Evolutionary conservation across 257 asterid species (phyloP).

Genomic region (Lycium barbarum): DNA sequence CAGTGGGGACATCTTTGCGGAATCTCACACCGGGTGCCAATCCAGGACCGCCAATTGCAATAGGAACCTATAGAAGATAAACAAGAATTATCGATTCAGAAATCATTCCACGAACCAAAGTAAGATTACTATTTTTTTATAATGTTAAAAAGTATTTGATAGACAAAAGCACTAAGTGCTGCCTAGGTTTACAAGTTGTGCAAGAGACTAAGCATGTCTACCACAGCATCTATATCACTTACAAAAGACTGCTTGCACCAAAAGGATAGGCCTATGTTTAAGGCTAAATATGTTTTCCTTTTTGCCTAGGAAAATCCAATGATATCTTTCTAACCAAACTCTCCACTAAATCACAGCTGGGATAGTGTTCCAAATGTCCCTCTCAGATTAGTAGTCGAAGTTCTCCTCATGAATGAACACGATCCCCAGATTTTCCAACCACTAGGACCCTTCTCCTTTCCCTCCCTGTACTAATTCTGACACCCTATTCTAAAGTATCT

Average conservation of each 20-base stretch:
- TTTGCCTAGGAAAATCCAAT: not conserved
- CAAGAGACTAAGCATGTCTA: not conserved
- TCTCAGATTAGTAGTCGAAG: not conserved
- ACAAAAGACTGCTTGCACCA: not conserved
- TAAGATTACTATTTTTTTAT: not conserved
- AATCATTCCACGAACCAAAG: not conserved
- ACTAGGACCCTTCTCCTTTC: not conserved
- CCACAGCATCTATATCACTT: slow-evolving; percentile 1
- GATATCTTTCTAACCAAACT: not conserved
- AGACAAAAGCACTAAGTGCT: not conserved
- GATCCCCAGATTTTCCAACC: not conserved
- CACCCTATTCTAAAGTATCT: not conserved
- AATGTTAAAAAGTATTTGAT: not conserved
- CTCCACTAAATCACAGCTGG: slow-evolving; percentile 10
- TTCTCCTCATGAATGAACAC: not conserved
- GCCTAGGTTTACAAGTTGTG: not conserved
- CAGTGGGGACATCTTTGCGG: slow-evolving; percentile 78
- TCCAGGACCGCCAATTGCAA: slow-evolving; percentile 98
- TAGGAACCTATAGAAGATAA: slow-evolving; percentile 64
- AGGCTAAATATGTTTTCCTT: not conserved
- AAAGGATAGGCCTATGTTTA: not conserved
- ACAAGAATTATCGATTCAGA: not conserved
- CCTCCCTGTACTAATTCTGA: not conserved
- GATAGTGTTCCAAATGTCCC: not conserved
- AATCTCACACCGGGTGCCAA: slow-evolving; percentile 72